Evolutionary conservation across 306 rosid species (phyloP).

Genomic region (Malus sieversii): DNA sequence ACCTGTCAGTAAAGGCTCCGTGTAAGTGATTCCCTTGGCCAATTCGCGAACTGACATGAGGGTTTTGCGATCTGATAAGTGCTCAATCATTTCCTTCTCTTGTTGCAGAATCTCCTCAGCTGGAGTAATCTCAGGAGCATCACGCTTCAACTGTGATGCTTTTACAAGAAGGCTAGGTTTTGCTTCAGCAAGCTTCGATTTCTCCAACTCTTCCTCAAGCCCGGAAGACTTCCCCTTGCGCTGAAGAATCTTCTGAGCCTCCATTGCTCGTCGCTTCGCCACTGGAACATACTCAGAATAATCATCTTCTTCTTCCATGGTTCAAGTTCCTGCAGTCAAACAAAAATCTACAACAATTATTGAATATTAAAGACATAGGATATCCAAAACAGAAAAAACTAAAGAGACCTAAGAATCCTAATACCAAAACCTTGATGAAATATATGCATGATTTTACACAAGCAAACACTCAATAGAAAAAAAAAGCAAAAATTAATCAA

Average conservation of each 20-base stretch:
- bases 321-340: neutral
- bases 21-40: constrained; percentile 84
- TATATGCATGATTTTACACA: neutral
- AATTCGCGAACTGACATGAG: constrained; percentile 86
- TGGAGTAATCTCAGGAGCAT: constrained; percentile 73
- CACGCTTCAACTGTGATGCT: constrained; percentile 78
- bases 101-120: constrained; percentile 76
- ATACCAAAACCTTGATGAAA: neutral
- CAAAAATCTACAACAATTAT: neutral
- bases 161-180: constrained; percentile 78
- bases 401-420: neutral
- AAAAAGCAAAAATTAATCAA: neutral
- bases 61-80: constrained; percentile 72
- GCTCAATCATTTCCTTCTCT: constrained; percentile 89
- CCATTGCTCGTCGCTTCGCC: constrained; percentile 85
- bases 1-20: constrained; percentile 73
- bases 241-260: constrained; percentile 74
- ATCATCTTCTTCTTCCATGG: constrained; percentile 68
- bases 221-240: constrained; percentile 64
- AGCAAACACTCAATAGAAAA: neutral
- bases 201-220: constrained; percentile 67
- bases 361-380: neutral
- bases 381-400: neutral
- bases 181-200: constrained; percentile 42
- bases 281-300: constrained; percentile 80